Percentiles rank a stretch among this genome's conserved stretches.
Conservation (phyloP, 768 basidiomycete species). For the Leccinum incarnatum region DNA sequence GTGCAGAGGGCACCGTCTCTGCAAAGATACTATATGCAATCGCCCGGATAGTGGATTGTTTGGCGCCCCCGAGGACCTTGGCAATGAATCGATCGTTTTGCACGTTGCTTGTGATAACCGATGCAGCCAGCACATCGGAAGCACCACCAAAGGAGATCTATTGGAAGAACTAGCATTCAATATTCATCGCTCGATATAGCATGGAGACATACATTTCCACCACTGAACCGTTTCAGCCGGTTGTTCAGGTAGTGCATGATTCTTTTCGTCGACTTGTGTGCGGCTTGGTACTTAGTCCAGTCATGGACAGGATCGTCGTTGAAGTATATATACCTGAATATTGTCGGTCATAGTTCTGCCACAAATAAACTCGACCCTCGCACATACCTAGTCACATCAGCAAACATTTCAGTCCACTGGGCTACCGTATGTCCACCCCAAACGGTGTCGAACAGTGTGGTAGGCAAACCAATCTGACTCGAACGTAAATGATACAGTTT, state of each 20-base stretch:
- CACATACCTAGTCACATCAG: slow-evolving; percentile 39
- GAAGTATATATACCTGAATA: slow-evolving; percentile 36
- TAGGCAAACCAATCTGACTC: slow-evolving; percentile 29
- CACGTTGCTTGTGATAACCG: slow-evolving; percentile 21
- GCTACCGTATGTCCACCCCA: slow-evolving; percentile 41
- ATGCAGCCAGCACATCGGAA: slow-evolving; percentile 19
- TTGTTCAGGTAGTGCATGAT: slow-evolving; percentile 26
- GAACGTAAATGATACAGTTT: neutral
- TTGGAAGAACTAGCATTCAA: neutral
- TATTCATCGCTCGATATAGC: neutral
- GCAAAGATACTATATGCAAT: slow-evolving; percentile 51
- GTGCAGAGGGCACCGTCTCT: slow-evolving; percentile 52
- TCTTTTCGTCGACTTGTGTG: slow-evolving; percentile 23
- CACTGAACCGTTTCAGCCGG: slow-evolving; percentile 18
- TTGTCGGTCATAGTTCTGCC: neutral
- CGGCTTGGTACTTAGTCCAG: slow-evolving; percentile 31
- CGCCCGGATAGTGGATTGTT: slow-evolving; percentile 22
- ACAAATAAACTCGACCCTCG: too few species aligned
- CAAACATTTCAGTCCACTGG: slow-evolving; percentile 48
- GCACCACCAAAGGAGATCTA: slow-evolving; percentile 20
- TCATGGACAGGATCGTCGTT: slow-evolving; percentile 32
- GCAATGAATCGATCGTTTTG: slow-evolving; percentile 22
- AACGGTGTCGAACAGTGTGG: slow-evolving; percentile 33
- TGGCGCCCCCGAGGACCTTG: slow-evolving; percentile 6
- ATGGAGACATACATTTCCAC: slow-evolving; percentile 20